Conservation (phyloP, 495 filamentous ascomycete species). For the Chlorociboria aeruginascens region DNA sequence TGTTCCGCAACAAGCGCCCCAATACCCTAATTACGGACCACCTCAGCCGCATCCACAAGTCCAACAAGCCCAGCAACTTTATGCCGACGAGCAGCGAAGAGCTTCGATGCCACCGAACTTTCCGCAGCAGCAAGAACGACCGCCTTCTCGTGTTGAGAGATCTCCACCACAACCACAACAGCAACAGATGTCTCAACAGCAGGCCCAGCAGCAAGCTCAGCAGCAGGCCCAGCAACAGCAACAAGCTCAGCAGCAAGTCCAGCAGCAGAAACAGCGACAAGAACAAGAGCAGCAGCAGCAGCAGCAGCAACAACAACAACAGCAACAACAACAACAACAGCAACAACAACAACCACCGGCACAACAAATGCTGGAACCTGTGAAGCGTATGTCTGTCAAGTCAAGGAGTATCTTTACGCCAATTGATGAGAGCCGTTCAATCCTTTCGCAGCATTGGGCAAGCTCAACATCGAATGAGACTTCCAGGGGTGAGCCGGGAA, state of each 20-base stretch:
- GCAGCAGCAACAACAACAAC: conserved; percentile 27
- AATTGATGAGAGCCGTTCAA: conserved; percentile 83
- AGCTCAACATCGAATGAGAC: conserved; percentile 35
- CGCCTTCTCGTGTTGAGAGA: conserved; percentile 20
- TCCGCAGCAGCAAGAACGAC: conserved; percentile 33
- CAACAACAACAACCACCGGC: conserved; percentile 35
- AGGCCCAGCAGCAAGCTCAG: conserved; percentile 2
- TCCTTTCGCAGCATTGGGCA: conserved; percentile 78
- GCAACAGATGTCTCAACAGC: conserved; percentile 25
- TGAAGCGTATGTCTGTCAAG: conserved; percentile 67
- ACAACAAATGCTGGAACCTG: conserved; percentile 36
- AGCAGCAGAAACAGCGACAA: conserved; percentile 12
- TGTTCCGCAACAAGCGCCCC: conserved; percentile 29
- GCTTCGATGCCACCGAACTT: conserved; percentile 47
- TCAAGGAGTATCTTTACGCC: conserved; percentile 94
- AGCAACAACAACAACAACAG: conserved; percentile 16
- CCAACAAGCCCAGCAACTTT: conserved; percentile 50
- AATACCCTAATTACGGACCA: conserved; percentile 24
- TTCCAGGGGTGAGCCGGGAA: conserved; percentile 23
- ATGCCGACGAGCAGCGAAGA: conserved; percentile 55
- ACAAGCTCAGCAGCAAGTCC: conserved; percentile 35
- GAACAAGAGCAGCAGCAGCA: conserved; percentile 29
- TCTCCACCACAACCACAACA: conserved; percentile 23
- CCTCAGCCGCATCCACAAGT: conserved; percentile 32
- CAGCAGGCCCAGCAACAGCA: conserved; percentile 23